Conservation (phyloP, 1,139 yeast genomes). For the Suhomyces bribrorum region DNA sequence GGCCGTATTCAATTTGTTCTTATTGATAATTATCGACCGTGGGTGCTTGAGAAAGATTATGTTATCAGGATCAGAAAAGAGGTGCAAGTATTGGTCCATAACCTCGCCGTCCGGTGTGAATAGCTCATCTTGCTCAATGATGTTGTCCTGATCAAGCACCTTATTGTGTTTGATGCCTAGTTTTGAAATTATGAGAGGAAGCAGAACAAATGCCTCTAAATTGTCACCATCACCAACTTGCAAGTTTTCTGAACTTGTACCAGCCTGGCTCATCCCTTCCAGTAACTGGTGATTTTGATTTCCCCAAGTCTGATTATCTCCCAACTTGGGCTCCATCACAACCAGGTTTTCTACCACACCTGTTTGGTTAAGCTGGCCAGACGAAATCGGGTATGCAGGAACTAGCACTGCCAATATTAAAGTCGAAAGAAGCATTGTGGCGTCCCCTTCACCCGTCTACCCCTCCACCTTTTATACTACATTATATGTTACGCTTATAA, state of each 20-base stretch:
- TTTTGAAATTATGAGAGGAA: background rate
- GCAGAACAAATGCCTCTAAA: background rate
- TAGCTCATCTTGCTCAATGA: constrained; percentile 5
- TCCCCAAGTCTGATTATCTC: too few relatives aligned
- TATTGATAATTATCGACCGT: constrained; percentile 18
- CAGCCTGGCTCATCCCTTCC: too few relatives aligned
- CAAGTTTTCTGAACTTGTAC: too few relatives aligned
- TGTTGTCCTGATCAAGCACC: background rate
- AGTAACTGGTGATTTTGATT: too few relatives aligned
- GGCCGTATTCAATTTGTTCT: constrained; percentile 20
- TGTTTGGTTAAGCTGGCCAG: too few relatives aligned
- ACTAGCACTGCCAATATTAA: background rate
- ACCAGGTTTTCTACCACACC: too few relatives aligned
- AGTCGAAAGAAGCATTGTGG: background rate
- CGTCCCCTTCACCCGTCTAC: background rate
- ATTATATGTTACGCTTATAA: background rate
- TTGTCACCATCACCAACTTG: too few relatives aligned
- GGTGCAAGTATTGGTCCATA: constrained; percentile 1
- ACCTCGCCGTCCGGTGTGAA: background rate
- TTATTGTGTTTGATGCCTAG: background rate
- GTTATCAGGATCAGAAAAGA: constrained; percentile 14
- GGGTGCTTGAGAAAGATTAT: constrained; percentile 17
- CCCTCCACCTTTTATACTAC: background rate
- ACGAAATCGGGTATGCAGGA: background rate
- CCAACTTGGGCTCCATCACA: too few relatives aligned